A percentile compares a stretch with the other conserved stretches of the same genome.
These are phyloP conservation scores for Malassezia dermatis DNA, from an alignment of 1,284 basidiomycete species.

Conservation along the genomic window DNA sequence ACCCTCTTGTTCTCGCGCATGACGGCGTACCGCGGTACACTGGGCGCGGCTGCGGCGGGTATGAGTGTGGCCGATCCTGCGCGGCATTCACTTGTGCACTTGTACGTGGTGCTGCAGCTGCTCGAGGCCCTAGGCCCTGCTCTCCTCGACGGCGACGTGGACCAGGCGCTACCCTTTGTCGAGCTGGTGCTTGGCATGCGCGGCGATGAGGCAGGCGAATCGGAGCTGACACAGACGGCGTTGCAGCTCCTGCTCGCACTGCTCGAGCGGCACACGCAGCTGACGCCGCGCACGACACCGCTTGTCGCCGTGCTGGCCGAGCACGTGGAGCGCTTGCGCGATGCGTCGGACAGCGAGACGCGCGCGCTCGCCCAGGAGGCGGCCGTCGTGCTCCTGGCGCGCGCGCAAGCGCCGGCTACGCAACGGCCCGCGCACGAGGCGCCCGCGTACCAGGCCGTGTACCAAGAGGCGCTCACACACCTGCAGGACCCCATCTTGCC, in stretches of 20 bases:
- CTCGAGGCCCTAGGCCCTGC: constrained; percentile 35
- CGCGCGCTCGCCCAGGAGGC: constrained; percentile 63
- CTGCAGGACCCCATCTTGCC: constrained; percentile 85
- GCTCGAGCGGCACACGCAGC: constrained; percentile 26
- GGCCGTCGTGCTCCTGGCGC: constrained; percentile 67
- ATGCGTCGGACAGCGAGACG: constrained; percentile 42
- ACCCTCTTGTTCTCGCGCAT: constrained; percentile 20
- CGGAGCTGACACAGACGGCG: constrained; percentile 29
- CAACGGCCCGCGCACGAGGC: background rate
- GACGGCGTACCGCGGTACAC: constrained; percentile 25
- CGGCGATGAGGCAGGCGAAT: constrained; percentile 16
- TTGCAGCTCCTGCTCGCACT: constrained; percentile 36
- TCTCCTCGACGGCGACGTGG: constrained; percentile 28
- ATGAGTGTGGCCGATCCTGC: constrained; percentile 3
- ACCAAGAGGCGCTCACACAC: constrained; percentile 75
- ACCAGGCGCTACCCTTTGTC: constrained; percentile 33
- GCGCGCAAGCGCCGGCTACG: constrained; percentile 42
- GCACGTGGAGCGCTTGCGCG: constrained; percentile 25
- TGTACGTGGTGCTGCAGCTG: constrained; percentile 27
- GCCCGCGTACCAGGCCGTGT: constrained; percentile 47
- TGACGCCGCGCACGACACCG: constrained; percentile 23
- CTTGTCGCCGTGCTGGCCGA: constrained; percentile 32
- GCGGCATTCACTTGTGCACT: background rate
- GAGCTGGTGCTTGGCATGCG: constrained; percentile 24
- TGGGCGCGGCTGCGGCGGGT: constrained; percentile 8